Evolutionary conservation across 2,329 filamentous ascomycete species (phyloP), one percentile per base, ranked within the genome.

Genomic region (Alternaria viburni): DNA sequence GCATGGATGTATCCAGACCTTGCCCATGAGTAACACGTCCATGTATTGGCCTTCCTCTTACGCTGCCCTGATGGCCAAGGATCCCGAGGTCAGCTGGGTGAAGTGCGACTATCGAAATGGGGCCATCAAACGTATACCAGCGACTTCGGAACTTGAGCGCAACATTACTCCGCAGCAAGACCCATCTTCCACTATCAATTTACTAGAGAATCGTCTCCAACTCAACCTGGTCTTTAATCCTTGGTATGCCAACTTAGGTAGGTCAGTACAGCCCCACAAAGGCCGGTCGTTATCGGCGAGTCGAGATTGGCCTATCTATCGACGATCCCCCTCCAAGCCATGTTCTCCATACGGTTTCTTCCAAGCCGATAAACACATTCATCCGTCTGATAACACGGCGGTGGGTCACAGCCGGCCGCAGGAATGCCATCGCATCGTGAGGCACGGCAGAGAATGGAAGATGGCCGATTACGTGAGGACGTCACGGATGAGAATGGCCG

Each of bases 251-350:
- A 11, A 59, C 19, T 50, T 32, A 36, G 44, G 44, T 56, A 60
- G 52, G 58, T 49, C 26, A 23, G 21, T 44, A 15, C 15, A 30
- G 51, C 51, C 51, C 58, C 58, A 56, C 44, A 60, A 49, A 56
- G 21, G 17, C 52, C 58, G 44, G 11, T 23, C 50, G 58, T 64
- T 64, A 62, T 64, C 62, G 59, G 21, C 59, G 21, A 28, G 43
- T n/a, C 43, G n/a, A 9, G 47, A 61, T 64, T 64, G 51, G 61
- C 46, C 51, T 45, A 46, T 32, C 32, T 32, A 30, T 9, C 26
- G 19, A n/a, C 50, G 50, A 30, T 30, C 43, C 41, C 21, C 43
- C 45, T 49, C 51, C 43, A 30, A 23, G 43, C 47, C 26, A 64
- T 47, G 30, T 47, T 58, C 23, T 49, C 17, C 43, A 47, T 56